Evolutionary conservation across 768 basidiomycete species (phyloP).

Genomic region (Hemileccinum impolitum): DNA sequence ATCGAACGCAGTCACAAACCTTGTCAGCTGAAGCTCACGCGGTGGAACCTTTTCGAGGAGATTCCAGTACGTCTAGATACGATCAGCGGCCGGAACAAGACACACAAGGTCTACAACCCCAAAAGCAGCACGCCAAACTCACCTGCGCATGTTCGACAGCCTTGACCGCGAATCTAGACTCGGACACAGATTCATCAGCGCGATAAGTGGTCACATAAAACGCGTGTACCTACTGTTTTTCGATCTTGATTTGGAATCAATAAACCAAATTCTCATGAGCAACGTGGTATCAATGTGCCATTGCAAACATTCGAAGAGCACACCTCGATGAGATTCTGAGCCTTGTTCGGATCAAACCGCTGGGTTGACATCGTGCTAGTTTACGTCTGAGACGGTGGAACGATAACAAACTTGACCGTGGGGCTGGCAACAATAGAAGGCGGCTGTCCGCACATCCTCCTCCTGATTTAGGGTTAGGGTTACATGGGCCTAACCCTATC

Average conservation of each 20-base stretch:
- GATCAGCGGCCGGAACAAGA: constrained; percentile 9
- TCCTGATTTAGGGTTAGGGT: constrained; percentile 22
- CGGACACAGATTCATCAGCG: constrained; percentile 11
- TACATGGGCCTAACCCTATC: background rate
- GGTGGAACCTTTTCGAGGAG: constrained; percentile 80
- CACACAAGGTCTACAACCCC: no score
- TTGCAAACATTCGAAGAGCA: constrained; percentile 20
- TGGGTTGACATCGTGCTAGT: constrained; percentile 40
- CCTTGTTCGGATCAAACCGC: constrained; percentile 82
- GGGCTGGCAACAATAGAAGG: background rate
- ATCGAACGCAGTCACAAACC: constrained; percentile 43
- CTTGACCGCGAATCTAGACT: constrained; percentile 53
- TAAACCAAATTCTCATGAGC: constrained; percentile 10
- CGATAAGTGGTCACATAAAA: background rate
- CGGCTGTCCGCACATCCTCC: background rate
- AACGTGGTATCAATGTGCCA: constrained; percentile 20
- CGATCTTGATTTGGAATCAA: constrained; percentile 56
- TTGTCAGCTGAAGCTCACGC: constrained; percentile 73
- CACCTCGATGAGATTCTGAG: constrained; percentile 91
- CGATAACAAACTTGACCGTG: background rate
- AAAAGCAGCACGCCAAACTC: constrained; percentile 21
- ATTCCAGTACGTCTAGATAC: constrained; percentile 86
- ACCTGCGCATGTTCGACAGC: constrained; percentile 97
- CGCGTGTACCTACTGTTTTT: constrained; percentile 76
- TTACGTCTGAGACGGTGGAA: constrained; percentile 17